Base-by-base conservation (phyloP, 768 basidiomycete genomes). In the Tulasnella sp. region DNA sequence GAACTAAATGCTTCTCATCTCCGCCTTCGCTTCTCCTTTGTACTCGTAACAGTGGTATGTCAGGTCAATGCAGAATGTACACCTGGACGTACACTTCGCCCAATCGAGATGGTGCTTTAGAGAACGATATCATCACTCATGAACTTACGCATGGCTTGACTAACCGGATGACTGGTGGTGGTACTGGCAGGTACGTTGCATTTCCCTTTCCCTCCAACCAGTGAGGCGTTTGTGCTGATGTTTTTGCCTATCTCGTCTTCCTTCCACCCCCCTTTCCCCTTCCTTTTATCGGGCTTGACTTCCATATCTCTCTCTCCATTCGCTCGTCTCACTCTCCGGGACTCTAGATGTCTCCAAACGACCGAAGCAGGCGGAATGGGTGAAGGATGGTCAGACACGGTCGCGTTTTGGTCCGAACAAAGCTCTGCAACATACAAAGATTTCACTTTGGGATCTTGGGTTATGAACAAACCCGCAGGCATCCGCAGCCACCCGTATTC, bases 351-450 rank as follows among this genome's bases (percentile, higher is more conserved):
- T 9, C 49, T 49, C 22, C 1, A 6, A n/a, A n/a, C 49, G 31
- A 84, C 85, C 39, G 90, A 91, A 80, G 84, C 90, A 3, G 88
- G 88, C 29, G 90, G 90, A 17, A 86, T 91, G 86, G 90, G 90
- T 52, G 90, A 92, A 82, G 90, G 89, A 17, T 91, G 89, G 89
- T 87, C 87, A 3, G 90, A 90, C 81, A 78, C 75, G 29, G 42
- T 81, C 39, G 77, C 77, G 17, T 73, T 75, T 38, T 77, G 82
- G 82, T 82, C 81, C 7, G 83, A 86, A 72, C 76, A 73, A 29
- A 74, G 45, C 3, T 58, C 36, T 5, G 29, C 38, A 25, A 49
- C 42, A 17, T 42, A 72, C n/a, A 54, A 58, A 6, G 67, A 71
- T 64, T 78, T 72, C 75, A 49, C 58, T 12, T 19, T 78, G 22